Percentiles rank a stretch among this genome's conserved stretches.
Conservation (phyloP, 2,329 filamentous ascomycete species). For the Sporothrix pallida region DNA sequence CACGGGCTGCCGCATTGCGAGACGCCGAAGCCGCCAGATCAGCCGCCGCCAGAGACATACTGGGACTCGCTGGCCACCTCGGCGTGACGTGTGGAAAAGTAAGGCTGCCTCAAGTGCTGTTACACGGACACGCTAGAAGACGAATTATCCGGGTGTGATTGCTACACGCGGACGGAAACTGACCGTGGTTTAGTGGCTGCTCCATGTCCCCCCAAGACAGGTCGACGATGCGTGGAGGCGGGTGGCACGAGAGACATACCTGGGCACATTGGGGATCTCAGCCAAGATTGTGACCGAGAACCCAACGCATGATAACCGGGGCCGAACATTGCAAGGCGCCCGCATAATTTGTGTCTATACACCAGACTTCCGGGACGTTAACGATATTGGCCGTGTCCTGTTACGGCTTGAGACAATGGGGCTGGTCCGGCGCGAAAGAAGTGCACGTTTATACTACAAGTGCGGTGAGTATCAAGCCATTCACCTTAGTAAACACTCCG, state of each 20-base stretch:
- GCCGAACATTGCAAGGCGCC: slow-evolving; percentile 50
- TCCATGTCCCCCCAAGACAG: slow-evolving; percentile 63
- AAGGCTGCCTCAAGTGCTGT: slow-evolving; percentile 32
- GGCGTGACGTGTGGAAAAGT: slow-evolving; percentile 71
- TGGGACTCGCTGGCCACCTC: slow-evolving; percentile 63
- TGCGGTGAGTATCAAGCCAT: slow-evolving; percentile 57
- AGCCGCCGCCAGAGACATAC: slow-evolving; percentile 60
- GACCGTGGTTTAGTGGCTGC: slow-evolving; percentile 67
- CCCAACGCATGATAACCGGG: slow-evolving; percentile 43
- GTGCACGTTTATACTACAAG: slow-evolving; percentile 75
- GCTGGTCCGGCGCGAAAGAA: slow-evolving; percentile 55
- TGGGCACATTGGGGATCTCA: slow-evolving; percentile 70
- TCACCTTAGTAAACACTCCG: background rate
- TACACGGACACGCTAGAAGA: background rate
- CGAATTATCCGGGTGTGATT: too few species aligned
- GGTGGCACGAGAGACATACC: slow-evolving; percentile 69
- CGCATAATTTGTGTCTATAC: slow-evolving; percentile 81
- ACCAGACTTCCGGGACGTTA: slow-evolving; percentile 69
- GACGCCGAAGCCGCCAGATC: slow-evolving; percentile 58
- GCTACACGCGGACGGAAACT: slow-evolving; percentile 19
- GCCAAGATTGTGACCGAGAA: slow-evolving; percentile 73
- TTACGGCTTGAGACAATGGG: slow-evolving; percentile 65
- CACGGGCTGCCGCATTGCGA: slow-evolving; percentile 48
- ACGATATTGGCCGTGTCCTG: slow-evolving; percentile 73
- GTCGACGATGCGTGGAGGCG: slow-evolving; percentile 69